Evolutionary conservation across 371 early-diverging fungal genomes (phyloP), one percentile per base, ranked within the genome.

Genomic region (Mortierella sp.): DNA sequence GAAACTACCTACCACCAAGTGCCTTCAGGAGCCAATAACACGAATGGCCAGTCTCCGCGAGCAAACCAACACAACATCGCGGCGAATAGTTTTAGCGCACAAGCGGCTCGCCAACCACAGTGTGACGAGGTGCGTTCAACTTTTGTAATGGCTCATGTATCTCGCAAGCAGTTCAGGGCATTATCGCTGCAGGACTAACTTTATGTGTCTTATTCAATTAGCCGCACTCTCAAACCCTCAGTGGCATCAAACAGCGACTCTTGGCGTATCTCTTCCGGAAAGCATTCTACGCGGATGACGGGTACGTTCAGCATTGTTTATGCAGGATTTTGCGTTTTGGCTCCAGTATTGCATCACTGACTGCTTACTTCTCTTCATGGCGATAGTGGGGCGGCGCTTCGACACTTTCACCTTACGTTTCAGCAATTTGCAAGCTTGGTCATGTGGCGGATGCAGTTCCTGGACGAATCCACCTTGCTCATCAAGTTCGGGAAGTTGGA

Each of bases 241-340:
- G 92, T 75, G 95, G 95, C 0, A 77, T 94, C 63, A 91, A 93
- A 76, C 95, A 94, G 55, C 90, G 91, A n/a, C 75, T 93, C 6
- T 82, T 94, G 90, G 77, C 91, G 1, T 93, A 83, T 77, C 82
- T 93, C 21, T 93, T 87, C 75, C 86, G 89, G 55, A 84, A 89
- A 58, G 93, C 93, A 11, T 72, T 71, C 48, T 79, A 78, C 74
- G 88, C 88, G 2, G 81, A 83, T 46, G 89, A 90, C 41, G 79
- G 81, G 90, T 90, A 81, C 55, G 77, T 12, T 44, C 21, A 1
- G 55, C 10, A 14, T 3, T 7, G 29, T 11, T 4, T 24, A 16
- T 24, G n/a, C 8, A 46, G 63, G 48, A 24, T 8, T 27, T 29
- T 6, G 18, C 6, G 12, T 24, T 29, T 3, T 41, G 32, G 29